Evolutionary conservation across 1,284 basidiomycete genomes (phyloP), one percentile per base, ranked within the genome.

Genomic region (Ceratobasidium sp.): DNA sequence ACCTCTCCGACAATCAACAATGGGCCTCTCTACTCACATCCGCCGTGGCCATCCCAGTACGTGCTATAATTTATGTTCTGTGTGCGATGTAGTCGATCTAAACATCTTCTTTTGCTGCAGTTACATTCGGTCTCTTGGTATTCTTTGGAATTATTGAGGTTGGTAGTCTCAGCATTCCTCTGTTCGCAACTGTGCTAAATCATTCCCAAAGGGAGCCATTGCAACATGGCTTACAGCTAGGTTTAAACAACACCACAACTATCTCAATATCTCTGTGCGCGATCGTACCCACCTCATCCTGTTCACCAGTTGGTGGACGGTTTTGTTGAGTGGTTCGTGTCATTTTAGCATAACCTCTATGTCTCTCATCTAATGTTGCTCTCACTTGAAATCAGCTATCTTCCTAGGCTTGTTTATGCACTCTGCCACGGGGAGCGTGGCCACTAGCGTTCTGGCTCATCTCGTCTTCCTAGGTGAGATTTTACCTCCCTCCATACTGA

Each of bases 251-350:
- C 50, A 58, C 38, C 52, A 67, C 26, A 86, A 91, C 82, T 87
- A 82, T 79, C 83, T 82, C 73, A 85, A 77, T 72, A 76, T 76
- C 21, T 79, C 83, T 43, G 86, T 89, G 75, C 86, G 86, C 59
- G 87, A 89, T 78, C 85, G 89, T 47, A 86, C 88, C 8, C 84
- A 86, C 57, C 92, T 88, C 81, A 81, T 90, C 67, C 83, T 91
- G 26, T 93, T 93, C 82, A 79, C 83, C 23, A 89, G 88, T 76
- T 79, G 77, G 78, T 93, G 92, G 91, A 93, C 91, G 1, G 80
- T 89, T 6, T 76, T 88, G 61, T 82, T 89, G 72, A 85, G 44
- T n/a, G 30, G 41, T 43, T 13, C 7, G 49, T 14, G 6, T 13
- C 21, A 44, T 23, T 21, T 0, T 13, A 6, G 30, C 11, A n/a